Base-by-base conservation (phyloP, 257 asterid genomes). In the Cruciata laevipes region DNA sequence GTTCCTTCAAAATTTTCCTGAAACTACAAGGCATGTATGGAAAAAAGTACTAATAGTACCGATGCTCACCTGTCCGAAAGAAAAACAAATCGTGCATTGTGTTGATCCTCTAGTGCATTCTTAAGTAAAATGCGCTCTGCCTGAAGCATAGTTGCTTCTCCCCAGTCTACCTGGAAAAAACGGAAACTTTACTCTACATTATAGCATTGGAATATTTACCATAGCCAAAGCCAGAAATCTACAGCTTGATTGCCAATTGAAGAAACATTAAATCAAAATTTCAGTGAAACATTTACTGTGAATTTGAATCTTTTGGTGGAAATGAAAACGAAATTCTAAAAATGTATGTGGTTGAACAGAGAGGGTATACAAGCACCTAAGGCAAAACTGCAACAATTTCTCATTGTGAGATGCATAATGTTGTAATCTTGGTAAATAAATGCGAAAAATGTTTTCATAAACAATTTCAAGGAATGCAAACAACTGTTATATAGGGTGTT, bases 61-160 rank as follows among this genome's bases (percentile, higher is more conserved):
- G 30, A 5, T 6, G 38, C 76, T 78, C 74, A 94, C 99, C 97
- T 87, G 78, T 94, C 99, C 10, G 99, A 94, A 69, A 94, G 90
- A 76, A 94, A 90, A 74, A 94, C 78, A 81, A 94, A 94, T 38
- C 97, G 80, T 74, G 83, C 86, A 83, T 88, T 94, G 11, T 58
- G 78, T 68, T 88, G 87, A 82, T 94, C 95, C 78, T 61, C 77
- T 67, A 94, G 79, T 61, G 99, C 99, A 76, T 85, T 74, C 70
- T 73, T 88, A 77, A 94, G 95, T 81, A 94, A 80, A 76, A 83
- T 49, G 63, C 95, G 97, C 84, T 94, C 99, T 65, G 99, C 99
- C 85, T 77, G 97, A 77, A 94, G 82, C 99, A 94, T 94, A 85
- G 82, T 94, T 70, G 97, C 95, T 78, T 87, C 99, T 82, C 99